A percentile compares a stretch with the other conserved stretches of the same genome.
phyloP scores from a whole-genome alignment of 306 rosid genomes.

The Herpetospermum pedunculosum region DNA sequence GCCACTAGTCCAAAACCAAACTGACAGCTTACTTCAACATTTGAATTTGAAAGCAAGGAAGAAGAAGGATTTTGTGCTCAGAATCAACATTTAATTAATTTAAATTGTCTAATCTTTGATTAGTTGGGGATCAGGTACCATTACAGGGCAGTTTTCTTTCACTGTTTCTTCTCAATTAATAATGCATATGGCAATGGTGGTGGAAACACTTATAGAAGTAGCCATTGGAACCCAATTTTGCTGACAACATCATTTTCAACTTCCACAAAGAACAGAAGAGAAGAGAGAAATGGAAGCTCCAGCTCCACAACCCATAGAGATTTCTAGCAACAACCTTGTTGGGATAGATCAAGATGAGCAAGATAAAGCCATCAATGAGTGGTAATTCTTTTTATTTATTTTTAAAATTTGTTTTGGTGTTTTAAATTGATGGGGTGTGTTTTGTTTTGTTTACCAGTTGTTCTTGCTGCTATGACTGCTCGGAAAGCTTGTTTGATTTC shows the following conservation, averaged over 20 bases:
- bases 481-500: neutral
- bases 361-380: neutral
- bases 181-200: neutral
- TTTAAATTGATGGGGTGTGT: neutral
- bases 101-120: conserved; percentile 17
- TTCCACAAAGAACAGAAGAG: too few relatives aligned
- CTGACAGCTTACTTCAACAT: neutral
- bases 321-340: conserved; percentile 19
- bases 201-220: neutral
- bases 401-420: neutral
- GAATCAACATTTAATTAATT: conserved; percentile 64
- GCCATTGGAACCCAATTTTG: neutral
- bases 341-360: neutral
- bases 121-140: conserved; percentile 48
- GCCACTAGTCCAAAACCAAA: neutral
- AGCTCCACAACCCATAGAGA: conserved; percentile 45
- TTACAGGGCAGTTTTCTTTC: conserved; percentile 11
- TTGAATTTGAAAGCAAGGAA: conserved; percentile 15
- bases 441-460: neutral
- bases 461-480: conserved; percentile 3
- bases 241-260: neutral
- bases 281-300: conserved; percentile 61
- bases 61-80: conserved; percentile 49
- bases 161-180: neutral
- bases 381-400: neutral